Evolutionary conservation across 805 yeast genomes (phyloP).

Genomic region (Yarrowia osloensis): DNA sequence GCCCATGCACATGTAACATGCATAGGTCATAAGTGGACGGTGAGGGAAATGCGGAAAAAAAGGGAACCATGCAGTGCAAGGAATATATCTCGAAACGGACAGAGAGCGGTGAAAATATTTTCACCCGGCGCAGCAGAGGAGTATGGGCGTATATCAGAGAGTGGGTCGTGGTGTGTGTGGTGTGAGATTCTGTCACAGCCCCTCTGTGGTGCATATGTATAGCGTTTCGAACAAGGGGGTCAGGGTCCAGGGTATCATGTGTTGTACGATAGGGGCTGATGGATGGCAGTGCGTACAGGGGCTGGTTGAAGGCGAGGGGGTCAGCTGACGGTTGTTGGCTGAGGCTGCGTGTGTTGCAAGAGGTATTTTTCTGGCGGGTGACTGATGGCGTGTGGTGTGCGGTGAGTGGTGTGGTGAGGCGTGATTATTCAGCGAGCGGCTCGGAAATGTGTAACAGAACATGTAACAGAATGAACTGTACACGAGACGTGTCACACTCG

Average conservation of each 20-base stretch:
- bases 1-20: background rate
- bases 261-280: background rate
- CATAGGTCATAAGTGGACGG: constrained; percentile 1
- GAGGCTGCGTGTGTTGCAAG: background rate
- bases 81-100: constrained; percentile 11
- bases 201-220: background rate
- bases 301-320: background rate
- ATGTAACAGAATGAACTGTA: background rate
- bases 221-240: background rate
- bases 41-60: background rate
- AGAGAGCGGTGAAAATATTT: background rate
- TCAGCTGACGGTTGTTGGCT: background rate
- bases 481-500: background rate
- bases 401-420: background rate
- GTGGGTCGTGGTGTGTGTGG: background rate
- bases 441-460: background rate
- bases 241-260: background rate
- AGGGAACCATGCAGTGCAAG: constrained; percentile 5
- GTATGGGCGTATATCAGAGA: background rate
- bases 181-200: background rate
- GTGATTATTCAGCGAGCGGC: background rate
- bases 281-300: background rate
- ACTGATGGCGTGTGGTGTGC: too few species aligned
- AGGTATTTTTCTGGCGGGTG: background rate
- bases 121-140: background rate